A percentile compares a stretch with the other conserved stretches of the same genome.
phyloP scores from a whole-genome alignment of 2,329 filamentous ascomycete genomes.

The Apiospora sp. region DNA sequence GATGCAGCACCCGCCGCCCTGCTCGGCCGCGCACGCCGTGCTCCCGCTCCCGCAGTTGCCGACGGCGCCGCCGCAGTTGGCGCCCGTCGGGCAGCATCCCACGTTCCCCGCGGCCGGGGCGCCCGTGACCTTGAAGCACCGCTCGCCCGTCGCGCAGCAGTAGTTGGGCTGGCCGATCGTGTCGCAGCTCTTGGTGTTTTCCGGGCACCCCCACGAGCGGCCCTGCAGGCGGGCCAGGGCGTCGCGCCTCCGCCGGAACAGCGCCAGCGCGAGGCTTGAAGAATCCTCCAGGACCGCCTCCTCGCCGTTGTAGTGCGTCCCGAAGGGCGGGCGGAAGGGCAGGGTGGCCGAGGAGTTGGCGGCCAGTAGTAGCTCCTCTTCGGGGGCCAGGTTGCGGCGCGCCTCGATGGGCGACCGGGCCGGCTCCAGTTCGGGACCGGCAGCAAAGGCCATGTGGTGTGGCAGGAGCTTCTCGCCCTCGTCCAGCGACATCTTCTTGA shows the following conservation, averaged over 20 bases:
- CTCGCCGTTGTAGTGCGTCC: constrained; percentile 50
- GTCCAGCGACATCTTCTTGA: constrained; percentile 77
- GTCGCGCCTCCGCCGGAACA: constrained; percentile 55
- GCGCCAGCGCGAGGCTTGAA: constrained; percentile 34
- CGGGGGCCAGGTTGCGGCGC: constrained; percentile 37
- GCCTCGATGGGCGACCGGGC: constrained; percentile 41
- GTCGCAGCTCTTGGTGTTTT: constrained; percentile 70
- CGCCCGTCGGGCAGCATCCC: constrained; percentile 76
- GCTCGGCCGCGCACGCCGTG: constrained; percentile 67
- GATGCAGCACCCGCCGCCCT: constrained; percentile 81
- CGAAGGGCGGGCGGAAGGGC: constrained; percentile 59
- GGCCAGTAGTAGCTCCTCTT: constrained; percentile 40
- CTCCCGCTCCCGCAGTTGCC: constrained; percentile 68
- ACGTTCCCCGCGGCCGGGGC: constrained; percentile 68
- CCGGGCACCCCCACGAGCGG: constrained; percentile 71
- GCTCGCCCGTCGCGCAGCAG: constrained; percentile 73
- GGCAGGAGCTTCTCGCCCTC: constrained; percentile 77
- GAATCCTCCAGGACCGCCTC: constrained; percentile 30
- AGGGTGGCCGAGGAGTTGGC: constrained; percentile 45
- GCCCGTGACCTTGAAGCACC: constrained; percentile 71
- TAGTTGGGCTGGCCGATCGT: constrained; percentile 72
- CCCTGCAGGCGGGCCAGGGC: constrained; percentile 58
- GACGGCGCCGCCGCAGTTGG: constrained; percentile 69
- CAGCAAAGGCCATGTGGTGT: constrained; percentile 66
- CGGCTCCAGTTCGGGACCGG: constrained; percentile 34